Base-by-base conservation (phyloP, 2,329 filamentous ascomycete genomes). In the Ciborinia camelliae region DNA sequence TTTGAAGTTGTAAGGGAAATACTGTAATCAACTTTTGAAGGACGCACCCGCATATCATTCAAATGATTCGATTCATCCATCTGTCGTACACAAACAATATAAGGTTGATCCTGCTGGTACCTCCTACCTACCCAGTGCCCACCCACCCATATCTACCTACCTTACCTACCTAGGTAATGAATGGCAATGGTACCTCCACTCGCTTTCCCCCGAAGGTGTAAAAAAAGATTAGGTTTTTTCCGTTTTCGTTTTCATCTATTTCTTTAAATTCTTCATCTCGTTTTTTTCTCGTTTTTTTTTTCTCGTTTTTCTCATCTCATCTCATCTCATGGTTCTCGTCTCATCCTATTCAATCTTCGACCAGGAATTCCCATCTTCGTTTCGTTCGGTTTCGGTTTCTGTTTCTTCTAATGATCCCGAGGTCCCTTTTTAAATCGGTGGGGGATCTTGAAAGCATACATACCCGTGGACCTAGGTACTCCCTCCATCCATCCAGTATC, bases 181-280 rank as follows among this genome's bases (percentile, higher is more conserved):
- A n/a, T n/a, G n/a, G n/a, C n/a, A n/a, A n/a, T n/a, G n/a, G n/a
- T n/a, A n/a, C n/a, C n/a, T 23, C 55, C 55, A 7, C 35, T 61
- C 45, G 45, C 45, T 61, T 61, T 48, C 23, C 58, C 52, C 58
- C 45, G 35, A 61, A 35, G 26, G 23, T 39, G 23, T 37, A 52
- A 45, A 58, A 20, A 4, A 41, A 51, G n/a, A n/a, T n/a, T n/a
- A n/a, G n/a, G n/a, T n/a, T n/a, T 52, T 37, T n/a, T 47, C n/a
- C n/a, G 23, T 26, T 47, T 47, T 9, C 20, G 12, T 41, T 18
- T 41, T 41, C 39, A 2, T 5, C 6, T 12, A 0, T 23, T 47
- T 9, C n/a, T 3, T 6, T 47, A 14, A 23, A 32, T 14, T 55
- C 53, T 43, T 15, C 37, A 32, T 23, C 53, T 54, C 26, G 10